Evolutionary conservation across 2,329 filamentous ascomycete species (phyloP).

Genomic region (Pseudophaeomoniella oleicola): DNA sequence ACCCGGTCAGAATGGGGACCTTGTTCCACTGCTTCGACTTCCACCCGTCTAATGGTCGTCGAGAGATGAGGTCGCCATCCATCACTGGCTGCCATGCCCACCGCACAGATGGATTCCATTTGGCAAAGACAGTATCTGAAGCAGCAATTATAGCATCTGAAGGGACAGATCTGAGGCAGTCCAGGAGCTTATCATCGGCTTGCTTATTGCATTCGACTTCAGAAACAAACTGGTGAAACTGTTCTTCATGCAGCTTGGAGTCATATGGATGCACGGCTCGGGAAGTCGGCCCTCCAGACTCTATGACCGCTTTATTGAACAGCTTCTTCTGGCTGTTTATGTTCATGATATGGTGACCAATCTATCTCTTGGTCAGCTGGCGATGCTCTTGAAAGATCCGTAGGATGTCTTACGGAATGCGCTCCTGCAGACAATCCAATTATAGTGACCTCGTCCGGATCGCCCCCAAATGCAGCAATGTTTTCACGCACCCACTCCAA

Average conservation of each 20-base stretch:
- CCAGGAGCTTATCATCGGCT: slow-evolving; percentile 39
- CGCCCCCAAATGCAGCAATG: slow-evolving; percentile 10
- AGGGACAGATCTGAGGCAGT: slow-evolving; percentile 48
- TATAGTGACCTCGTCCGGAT: slow-evolving; percentile 8
- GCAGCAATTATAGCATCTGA: slow-evolving; percentile 43
- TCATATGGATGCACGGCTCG: slow-evolving; percentile 17
- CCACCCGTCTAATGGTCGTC: slow-evolving; percentile 39
- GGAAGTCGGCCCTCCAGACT: slow-evolving; percentile 32
- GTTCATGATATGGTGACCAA: slow-evolving; percentile 36
- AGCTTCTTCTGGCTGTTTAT: slow-evolving; percentile 39
- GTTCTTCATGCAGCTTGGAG: slow-evolving; percentile 30
- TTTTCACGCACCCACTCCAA: slow-evolving; percentile 11
- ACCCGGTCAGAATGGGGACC: slow-evolving; percentile 48
- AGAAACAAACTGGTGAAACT: slow-evolving; percentile 49
- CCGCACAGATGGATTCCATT: slow-evolving; percentile 20
- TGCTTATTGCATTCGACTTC: slow-evolving; percentile 42
- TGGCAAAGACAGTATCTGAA: slow-evolving; percentile 26
- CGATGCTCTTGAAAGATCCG: background rate
- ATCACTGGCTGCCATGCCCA: slow-evolving; percentile 50
- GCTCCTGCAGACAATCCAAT: slow-evolving; percentile 39
- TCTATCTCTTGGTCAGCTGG: slow-evolving; percentile 30
- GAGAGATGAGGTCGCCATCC: slow-evolving; percentile 42
- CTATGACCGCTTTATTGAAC: slow-evolving; percentile 37
- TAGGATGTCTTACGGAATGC: background rate
- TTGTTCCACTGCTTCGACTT: slow-evolving; percentile 44